phyloP scores from a whole-genome alignment of 1,139 yeast genomes.

The Scheffersomyces illinoinensis region DNA sequence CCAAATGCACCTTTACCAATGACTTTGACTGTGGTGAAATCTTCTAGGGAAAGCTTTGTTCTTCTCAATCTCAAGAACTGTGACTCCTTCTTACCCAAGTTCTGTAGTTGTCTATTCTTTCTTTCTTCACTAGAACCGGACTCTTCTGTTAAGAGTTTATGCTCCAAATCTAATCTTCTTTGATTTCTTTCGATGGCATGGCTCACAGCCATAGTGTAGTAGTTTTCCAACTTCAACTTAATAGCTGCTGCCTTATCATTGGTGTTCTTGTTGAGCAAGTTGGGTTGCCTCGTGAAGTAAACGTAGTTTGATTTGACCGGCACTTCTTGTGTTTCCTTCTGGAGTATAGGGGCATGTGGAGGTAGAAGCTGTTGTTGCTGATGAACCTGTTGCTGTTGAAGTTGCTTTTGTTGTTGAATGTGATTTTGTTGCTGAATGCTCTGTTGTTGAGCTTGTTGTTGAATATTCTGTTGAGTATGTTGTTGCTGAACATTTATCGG shows the following conservation, averaged over 20 bases:
- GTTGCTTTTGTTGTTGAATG: conserved; percentile 13
- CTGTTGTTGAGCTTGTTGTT: background rate
- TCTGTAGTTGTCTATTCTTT: conserved; percentile 68
- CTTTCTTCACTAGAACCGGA: conserved; percentile 66
- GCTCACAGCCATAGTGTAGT: conserved; percentile 72
- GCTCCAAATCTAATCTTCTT: conserved; percentile 72
- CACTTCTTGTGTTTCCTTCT: conserved; percentile 5
- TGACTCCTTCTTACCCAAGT: conserved; percentile 74
- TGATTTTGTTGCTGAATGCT: background rate
- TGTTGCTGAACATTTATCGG: conserved; percentile 6
- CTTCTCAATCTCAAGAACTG: conserved; percentile 74
- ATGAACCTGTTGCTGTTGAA: conserved; percentile 14
- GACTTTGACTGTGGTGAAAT: conserved; percentile 76
- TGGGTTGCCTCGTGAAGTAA: conserved; percentile 86
- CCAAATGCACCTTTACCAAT: conserved; percentile 90
- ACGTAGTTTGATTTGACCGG: conserved; percentile 46
- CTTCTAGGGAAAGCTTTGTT: conserved; percentile 72
- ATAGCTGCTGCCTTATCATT: conserved; percentile 78
- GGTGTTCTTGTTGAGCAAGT: conserved; percentile 59
- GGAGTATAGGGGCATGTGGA: conserved; percentile 1
- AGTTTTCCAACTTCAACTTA: conserved; percentile 69
- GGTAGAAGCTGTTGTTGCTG: conserved; percentile 11
- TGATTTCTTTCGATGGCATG: conserved; percentile 84
- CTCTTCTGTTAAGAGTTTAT: conserved; percentile 63
- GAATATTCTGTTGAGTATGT: conserved; percentile 4